Evolutionary conservation across 768 basidiomycete genomes (phyloP), one percentile per base, ranked within the genome.

Genomic region (Hypholoma fasciculare): DNA sequence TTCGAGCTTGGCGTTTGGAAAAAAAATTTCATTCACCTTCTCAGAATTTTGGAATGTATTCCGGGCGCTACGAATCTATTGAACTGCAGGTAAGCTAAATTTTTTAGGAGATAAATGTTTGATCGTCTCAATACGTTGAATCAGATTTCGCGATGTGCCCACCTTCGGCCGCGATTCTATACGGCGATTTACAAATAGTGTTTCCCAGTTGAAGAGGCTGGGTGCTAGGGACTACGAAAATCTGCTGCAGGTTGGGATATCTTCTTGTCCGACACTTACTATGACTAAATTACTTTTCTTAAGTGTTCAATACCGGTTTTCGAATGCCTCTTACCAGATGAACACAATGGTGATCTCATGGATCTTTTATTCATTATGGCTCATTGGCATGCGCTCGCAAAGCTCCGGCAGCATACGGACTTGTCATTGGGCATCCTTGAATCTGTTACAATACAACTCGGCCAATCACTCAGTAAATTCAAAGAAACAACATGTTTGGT

Each of bases 151-250:
- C 0, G 9, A 48, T 26, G 59, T 71, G 0, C 61, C 70, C 19
- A 66, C 69, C 9, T 74, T 73, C 57, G 72, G 73, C 0, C 47
- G 62, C 1, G 66, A 60, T 2, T 70, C 72, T 0, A 81, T 82
- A 9, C 67, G 72, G 0, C 51, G 60, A 7, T 80, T 81, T 52
- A 47, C 59, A 16, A 50, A 48, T 0, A 76, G 77, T 56, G 66
- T 71, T 0, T 70, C 73, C 0, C 70, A 69, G 17, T 68, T 76
- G 67, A 72, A 71, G 37, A 69, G 74, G 20, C 52, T 72, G 3
- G 72, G 72, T 7, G 79, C 69, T 1, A 60, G 72, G 0, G 73
- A 81, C 44, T 81, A 74, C 49, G 75, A 80, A 50, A 76, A 82
- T 46, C 57, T 79, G 1, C 62, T 80, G 0, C 78, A 80, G 71